These are phyloP conservation scores for Bassia scoparia DNA, from an alignment of 148 eudicot species.

Conservation along the genomic window DNA sequence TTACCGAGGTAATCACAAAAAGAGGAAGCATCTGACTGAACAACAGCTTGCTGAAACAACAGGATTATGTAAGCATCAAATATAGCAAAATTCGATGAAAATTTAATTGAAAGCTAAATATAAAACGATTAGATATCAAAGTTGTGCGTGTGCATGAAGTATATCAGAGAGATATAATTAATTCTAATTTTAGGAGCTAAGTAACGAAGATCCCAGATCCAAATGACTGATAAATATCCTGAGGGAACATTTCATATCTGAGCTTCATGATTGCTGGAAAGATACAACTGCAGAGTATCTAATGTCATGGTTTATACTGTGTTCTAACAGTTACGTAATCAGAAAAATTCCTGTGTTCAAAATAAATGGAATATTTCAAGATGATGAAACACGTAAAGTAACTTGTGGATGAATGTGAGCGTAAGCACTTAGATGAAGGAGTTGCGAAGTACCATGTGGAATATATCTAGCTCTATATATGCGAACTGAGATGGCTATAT, in stretches of 20 bases:
- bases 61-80: slow-evolving; percentile 11
- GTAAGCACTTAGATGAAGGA: too few relatives aligned
- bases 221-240: slow-evolving; percentile 39
- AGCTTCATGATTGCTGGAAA: slow-evolving; percentile 72
- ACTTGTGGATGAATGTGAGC: too few relatives aligned
- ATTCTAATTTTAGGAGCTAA: slow-evolving; percentile 53
- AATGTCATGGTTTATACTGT: slow-evolving; percentile 72
- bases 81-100: background rate
- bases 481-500: slow-evolving; percentile 68
- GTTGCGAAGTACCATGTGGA: too few relatives aligned
- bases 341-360: too few relatives aligned
- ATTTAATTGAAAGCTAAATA: too few relatives aligned
- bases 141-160: slow-evolving; percentile 33
- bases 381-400: too few relatives aligned
- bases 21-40: slow-evolving; percentile 36
- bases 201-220: slow-evolving; percentile 50
- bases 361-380: too few relatives aligned
- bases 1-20: slow-evolving; percentile 45
- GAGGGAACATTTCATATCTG: slow-evolving; percentile 59
- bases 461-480: too few relatives aligned
- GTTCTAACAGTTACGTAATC: too few relatives aligned
- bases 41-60: too few relatives aligned
- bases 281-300: slow-evolving; percentile 61
- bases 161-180: slow-evolving; percentile 60
- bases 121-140: too few relatives aligned